Conservation (phyloP, 352 stramenopile genomes). For the Nothophytophthora sp. region DNA sequence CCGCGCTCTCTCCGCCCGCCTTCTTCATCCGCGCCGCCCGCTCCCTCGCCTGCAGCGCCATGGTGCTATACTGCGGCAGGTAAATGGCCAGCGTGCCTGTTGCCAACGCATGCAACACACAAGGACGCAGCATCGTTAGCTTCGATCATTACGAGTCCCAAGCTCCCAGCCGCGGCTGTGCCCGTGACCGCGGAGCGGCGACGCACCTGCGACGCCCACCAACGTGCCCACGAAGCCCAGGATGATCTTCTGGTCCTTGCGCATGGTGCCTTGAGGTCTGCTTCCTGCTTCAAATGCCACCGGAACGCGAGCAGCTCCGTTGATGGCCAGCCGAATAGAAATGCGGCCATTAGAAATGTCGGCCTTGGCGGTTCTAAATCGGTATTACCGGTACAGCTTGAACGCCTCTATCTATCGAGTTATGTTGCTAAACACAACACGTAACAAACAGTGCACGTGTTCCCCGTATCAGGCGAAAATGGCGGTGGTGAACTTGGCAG, state of each 20-base stretch:
- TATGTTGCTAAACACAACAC: no score
- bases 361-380: no score
- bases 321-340: no score
- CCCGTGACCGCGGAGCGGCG: no score
- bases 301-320: no score
- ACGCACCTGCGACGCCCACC: slow-evolving; percentile 29
- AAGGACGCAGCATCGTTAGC: not conserved
- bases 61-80: slow-evolving; percentile 43
- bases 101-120: not conserved
- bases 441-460: not conserved
- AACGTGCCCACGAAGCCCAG: slow-evolving; percentile 37
- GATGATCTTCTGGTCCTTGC: slow-evolving; percentile 28
- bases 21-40: slow-evolving; percentile 27
- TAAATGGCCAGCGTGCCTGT: slow-evolving; percentile 36
- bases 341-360: no score
- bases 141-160: no score
- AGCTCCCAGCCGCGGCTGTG: no score
- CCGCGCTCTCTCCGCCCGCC: not conserved
- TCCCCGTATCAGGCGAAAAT: not conserved
- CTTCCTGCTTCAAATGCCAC: no score
- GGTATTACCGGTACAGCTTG: no score
- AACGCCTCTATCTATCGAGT: no score
- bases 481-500: slow-evolving; percentile 48
- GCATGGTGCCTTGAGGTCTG: no score
- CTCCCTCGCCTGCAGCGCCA: slow-evolving; percentile 39